Evolutionary conservation across 257 asterid genomes (phyloP).

Genomic region (Jacaranda mimosifolia): DNA sequence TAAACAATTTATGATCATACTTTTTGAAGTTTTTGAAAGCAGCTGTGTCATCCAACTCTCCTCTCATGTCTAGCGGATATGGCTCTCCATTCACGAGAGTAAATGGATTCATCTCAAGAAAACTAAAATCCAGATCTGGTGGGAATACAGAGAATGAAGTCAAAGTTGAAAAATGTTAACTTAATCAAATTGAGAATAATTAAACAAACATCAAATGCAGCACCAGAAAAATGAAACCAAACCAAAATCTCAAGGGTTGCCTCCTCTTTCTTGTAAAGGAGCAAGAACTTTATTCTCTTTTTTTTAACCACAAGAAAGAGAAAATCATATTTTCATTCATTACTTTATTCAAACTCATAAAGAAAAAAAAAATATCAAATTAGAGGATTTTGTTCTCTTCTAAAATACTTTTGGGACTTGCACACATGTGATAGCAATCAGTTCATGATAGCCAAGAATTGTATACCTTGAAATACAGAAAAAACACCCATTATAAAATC

Average conservation of each 20-base stretch:
- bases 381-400: background rate
- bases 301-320: background rate
- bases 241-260: background rate
- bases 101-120: conserved; percentile 95
- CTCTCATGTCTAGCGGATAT: conserved; percentile 90
- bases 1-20: conserved; percentile 49
- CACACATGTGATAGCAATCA: conserved; percentile 6
- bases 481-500: conserved; percentile 73
- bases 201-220: conserved; percentile 12
- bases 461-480: conserved; percentile 80
- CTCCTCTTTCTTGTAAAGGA: background rate
- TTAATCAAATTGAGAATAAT: background rate
- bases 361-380: background rate
- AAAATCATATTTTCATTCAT: background rate
- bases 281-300: conserved; percentile 13
- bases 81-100: conserved; percentile 85
- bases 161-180: background rate
- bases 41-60: conserved; percentile 96
- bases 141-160: conserved; percentile 32
- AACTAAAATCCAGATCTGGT: conserved; percentile 90
- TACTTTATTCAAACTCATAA: background rate
- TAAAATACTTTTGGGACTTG: background rate
- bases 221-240: background rate
- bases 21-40: conserved; percentile 91
- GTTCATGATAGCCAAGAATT: conserved; percentile 25